A percentile compares a stretch with the other conserved stretches of the same genome.
Evolutionary conservation across 2,329 filamentous ascomycete genomes (phyloP).

Genomic region (Diaporthe vexans): DNA sequence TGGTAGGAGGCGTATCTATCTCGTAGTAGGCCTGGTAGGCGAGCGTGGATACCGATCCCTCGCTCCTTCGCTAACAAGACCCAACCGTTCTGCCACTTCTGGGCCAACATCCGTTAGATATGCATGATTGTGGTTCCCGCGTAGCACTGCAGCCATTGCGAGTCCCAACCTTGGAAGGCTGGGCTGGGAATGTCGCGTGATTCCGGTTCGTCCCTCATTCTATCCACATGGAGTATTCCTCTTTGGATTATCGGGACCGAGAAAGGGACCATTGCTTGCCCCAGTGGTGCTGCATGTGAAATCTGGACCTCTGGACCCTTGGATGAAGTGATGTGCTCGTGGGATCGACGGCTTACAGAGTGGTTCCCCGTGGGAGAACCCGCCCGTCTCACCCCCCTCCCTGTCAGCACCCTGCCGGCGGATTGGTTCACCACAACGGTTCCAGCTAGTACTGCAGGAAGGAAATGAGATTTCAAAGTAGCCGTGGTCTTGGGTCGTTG

Average conservation of each 20-base stretch:
- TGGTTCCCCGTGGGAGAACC: not conserved
- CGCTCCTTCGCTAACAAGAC: not conserved
- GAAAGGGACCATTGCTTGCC: not conserved
- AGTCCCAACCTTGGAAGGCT: too few species aligned
- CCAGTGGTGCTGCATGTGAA: not conserved
- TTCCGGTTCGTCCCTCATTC: not conserved
- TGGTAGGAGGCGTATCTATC: not conserved
- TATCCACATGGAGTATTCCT: not conserved
- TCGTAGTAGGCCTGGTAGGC: not conserved
- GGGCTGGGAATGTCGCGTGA: not conserved
- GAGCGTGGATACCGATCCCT: not conserved
- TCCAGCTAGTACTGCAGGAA: not conserved
- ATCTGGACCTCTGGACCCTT: slow-evolving; percentile 6
- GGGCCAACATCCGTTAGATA: not conserved
- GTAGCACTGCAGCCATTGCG: not conserved
- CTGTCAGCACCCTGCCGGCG: not conserved
- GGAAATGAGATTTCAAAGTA: not conserved
- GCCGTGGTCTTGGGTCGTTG: slow-evolving; percentile 1
- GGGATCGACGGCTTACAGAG: not conserved
- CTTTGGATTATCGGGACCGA: not conserved
- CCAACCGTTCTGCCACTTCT: not conserved
- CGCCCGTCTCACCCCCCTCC: not conserved
- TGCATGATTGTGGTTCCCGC: not conserved
- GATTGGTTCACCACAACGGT: not conserved
- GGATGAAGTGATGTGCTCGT: not conserved